Evolutionary conservation across 179 eudicot genomes (phyloP).

Genomic region (Beta macrorhiza): DNA sequence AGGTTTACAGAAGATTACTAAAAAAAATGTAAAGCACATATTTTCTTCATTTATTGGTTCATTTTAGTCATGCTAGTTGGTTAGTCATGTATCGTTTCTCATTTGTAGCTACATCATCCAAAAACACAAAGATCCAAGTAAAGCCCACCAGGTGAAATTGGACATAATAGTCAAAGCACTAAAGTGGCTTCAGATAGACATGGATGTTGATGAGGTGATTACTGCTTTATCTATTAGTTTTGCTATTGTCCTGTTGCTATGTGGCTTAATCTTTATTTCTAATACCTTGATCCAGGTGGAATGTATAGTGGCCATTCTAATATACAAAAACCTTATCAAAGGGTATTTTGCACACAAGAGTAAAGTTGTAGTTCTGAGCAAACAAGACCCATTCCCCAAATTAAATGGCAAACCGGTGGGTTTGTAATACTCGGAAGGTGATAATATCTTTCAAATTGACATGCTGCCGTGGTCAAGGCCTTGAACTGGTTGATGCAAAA

Average conservation of each 20-base stretch:
- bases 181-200: conserved; percentile 93
- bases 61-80: neutral
- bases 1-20: conserved; percentile 84
- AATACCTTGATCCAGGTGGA: conserved; percentile 65
- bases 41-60: neutral
- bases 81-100: conserved; percentile 11
- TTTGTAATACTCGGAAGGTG: conserved; percentile 35
- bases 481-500: neutral
- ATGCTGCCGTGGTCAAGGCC: neutral
- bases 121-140: conserved; percentile 76
- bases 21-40: conserved; percentile 70
- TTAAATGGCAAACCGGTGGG: conserved; percentile 75
- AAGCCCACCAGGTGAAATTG: conserved; percentile 87
- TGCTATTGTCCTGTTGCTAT: neutral
- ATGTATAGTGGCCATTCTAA: conserved; percentile 82
- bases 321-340: conserved; percentile 83
- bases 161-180: conserved; percentile 80
- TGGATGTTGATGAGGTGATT: conserved; percentile 91
- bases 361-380: conserved; percentile 90
- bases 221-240: neutral
- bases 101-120: conserved; percentile 69
- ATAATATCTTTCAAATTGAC: neutral
- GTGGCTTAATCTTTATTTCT: neutral
- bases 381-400: conserved; percentile 95
- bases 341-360: conserved; percentile 99